Conservation (phyloP, 768 basidiomycete species). For the Tulasnella calospora region DNA sequence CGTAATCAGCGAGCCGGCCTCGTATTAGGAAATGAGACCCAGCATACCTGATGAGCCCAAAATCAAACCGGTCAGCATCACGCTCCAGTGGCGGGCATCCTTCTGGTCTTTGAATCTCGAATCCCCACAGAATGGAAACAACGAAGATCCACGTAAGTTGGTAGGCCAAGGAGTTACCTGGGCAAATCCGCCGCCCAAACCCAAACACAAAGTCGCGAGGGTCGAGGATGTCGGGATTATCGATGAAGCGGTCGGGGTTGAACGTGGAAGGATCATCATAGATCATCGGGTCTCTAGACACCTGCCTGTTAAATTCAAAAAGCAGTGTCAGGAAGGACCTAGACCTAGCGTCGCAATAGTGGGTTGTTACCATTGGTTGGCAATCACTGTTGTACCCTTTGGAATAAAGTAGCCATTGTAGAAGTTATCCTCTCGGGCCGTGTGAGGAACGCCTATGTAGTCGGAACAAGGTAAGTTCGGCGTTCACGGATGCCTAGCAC, state of each 20-base stretch:
- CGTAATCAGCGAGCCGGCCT: not conserved
- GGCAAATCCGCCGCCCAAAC: conserved; percentile 15
- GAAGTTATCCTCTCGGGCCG: not conserved
- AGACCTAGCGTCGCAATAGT: not conserved
- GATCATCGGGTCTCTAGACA: not conserved
- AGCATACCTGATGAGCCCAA: not conserved
- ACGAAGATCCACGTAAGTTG: not conserved
- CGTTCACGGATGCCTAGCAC: not conserved
- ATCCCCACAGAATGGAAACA: not conserved
- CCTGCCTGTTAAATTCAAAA: not conserved
- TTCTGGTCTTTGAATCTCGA: not conserved
- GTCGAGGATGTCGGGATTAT: not conserved
- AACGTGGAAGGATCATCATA: not conserved
- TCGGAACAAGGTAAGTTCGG: not conserved
- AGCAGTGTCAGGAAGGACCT: not conserved
- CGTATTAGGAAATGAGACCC: not conserved
- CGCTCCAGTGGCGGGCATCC: not conserved
- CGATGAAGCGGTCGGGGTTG: not conserved
- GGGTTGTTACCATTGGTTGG: not conserved
- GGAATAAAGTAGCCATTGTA: not conserved
- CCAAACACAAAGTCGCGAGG: conserved; percentile 1
- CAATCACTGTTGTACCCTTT: not conserved
- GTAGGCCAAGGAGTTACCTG: not conserved
- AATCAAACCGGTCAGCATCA: not conserved
- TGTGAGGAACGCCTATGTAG: not conserved